Percentiles rank a stretch among this genome's conserved stretches.
These are phyloP conservation scores for Lunasporangiospora selenospora DNA, from an alignment of 192 early-diverging fungal species.

Conservation along the genomic window DNA sequence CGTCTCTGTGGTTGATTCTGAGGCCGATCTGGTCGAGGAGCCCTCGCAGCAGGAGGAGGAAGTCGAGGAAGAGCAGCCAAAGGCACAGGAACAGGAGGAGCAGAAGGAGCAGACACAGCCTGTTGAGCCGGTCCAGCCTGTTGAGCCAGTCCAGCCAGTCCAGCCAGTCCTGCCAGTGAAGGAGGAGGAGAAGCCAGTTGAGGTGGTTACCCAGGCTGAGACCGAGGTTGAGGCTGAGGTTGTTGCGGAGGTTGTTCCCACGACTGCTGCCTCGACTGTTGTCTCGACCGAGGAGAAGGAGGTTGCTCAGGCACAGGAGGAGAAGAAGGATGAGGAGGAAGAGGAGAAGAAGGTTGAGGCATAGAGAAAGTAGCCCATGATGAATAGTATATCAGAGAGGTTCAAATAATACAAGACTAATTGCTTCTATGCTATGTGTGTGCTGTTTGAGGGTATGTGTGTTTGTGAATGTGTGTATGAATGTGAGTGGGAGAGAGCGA, in stretches of 20 bases:
- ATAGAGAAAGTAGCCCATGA: conserved; percentile 5
- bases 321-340: neutral
- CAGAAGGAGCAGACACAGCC: conserved; percentile 5
- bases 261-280: neutral
- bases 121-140: neutral
- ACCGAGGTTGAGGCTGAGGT: neutral
- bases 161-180: neutral
- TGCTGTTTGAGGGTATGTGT: too few species aligned
- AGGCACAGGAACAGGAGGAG: neutral
- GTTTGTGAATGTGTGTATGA: too few species aligned
- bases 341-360: conserved; percentile 4
- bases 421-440: too few species aligned
- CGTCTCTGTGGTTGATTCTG: neutral
- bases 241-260: neutral
- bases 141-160: neutral
- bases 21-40: neutral
- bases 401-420: too few species aligned
- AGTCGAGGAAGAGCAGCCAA: neutral
- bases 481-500: too few species aligned
- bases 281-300: conserved; percentile 7
- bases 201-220: neutral
- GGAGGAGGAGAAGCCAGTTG: neutral
- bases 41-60: conserved; percentile 29
- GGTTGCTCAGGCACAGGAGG: neutral
- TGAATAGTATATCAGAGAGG: too few species aligned